These are phyloP conservation scores for Colletotrichum sublineola DNA, from an alignment of 2,329 filamentous ascomycete species.

Conservation along the genomic window DNA sequence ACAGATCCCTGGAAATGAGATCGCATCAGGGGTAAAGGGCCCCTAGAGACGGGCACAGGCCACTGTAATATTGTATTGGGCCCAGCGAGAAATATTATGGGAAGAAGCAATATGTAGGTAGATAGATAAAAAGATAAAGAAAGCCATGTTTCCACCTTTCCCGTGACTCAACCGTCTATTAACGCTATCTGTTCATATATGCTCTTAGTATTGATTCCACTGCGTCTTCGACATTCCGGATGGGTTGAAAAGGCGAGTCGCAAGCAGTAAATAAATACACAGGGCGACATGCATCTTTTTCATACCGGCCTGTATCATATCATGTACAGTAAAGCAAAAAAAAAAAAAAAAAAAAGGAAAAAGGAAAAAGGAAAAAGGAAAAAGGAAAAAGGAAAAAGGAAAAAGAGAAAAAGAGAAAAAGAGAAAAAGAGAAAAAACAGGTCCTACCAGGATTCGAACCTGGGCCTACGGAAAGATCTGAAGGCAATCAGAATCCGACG, in stretches of 20 bases:
- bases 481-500: conserved; percentile 34
- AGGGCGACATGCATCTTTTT: background rate
- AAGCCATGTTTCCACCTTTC: background rate
- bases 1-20: conserved; percentile 7
- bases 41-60: background rate
- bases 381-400: no score
- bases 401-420: background rate
- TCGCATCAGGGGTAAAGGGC: background rate
- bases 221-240: background rate
- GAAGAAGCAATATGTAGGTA: background rate
- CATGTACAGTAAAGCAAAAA: accelerated
- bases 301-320: background rate
- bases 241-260: background rate
- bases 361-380: no score
- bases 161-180: background rate
- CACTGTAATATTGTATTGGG: background rate
- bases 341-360: no score
- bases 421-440: background rate
- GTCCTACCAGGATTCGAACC: conserved; percentile 39
- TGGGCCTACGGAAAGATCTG: conserved; percentile 37
- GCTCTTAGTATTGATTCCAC: no score
- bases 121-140: no score
- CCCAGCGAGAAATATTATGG: no score
- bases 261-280: background rate
- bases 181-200: no score